phyloP scores from a whole-genome alignment of 352 stramenopile species.

The Phytophthora ohioensis region DNA sequence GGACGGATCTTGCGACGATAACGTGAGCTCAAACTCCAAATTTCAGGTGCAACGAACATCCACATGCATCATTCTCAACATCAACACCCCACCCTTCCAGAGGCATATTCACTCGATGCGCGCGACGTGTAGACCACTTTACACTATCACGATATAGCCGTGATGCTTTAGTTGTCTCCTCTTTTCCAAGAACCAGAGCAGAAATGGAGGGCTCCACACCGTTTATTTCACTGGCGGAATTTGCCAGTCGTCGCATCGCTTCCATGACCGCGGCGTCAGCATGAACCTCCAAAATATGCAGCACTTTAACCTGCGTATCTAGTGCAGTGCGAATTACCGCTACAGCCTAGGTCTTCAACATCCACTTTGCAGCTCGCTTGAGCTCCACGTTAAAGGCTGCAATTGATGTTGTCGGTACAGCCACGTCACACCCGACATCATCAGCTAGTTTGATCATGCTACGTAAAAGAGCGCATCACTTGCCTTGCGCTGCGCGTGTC shows the following conservation, averaged over 20 bases:
- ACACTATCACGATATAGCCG: conserved; percentile 13
- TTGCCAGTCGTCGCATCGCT: conserved; percentile 6
- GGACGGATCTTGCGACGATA: conserved; percentile 2
- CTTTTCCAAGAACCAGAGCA: background rate
- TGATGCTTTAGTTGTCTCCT: conserved; percentile 3
- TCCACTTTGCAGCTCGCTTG: conserved; percentile 21
- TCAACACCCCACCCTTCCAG: background rate
- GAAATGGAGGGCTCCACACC: background rate
- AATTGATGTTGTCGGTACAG: background rate
- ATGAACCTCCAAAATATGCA: conserved; percentile 24
- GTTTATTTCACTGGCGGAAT: background rate
- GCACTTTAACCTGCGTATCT: background rate
- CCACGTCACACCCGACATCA: conserved; percentile 4
- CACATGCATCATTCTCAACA: background rate
- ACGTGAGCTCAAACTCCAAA: conserved; percentile 15
- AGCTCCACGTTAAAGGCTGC: conserved; percentile 13
- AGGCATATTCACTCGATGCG: conserved; percentile 1
- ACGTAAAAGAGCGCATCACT: conserved; percentile 1
- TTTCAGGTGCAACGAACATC: conserved; percentile 6
- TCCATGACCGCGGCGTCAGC: background rate
- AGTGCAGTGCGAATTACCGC: background rate
- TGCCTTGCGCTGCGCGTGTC: conserved; percentile 5
- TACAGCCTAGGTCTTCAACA: conserved; percentile 13
- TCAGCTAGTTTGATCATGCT: conserved; percentile 19
- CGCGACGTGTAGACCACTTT: conserved; percentile 1